These are phyloP conservation scores for Hypoxylon sp. DNA, from an alignment of 2,329 filamentous ascomycete genomes.

Conservation along the genomic window DNA sequence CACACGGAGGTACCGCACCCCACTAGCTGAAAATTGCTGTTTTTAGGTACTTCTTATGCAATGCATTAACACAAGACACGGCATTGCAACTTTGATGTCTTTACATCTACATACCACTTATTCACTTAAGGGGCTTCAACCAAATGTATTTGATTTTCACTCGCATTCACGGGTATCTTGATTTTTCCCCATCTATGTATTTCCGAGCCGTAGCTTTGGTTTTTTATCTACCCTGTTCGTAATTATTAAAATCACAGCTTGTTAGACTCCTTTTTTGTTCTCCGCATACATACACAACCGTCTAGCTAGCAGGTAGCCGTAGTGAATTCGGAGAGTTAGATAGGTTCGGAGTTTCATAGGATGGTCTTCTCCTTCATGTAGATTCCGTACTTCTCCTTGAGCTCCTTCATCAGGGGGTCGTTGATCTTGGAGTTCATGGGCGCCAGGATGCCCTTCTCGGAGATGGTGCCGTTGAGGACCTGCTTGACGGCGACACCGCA, in stretches of 20 bases:
- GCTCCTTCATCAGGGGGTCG: slow-evolving; percentile 68
- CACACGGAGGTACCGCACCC: slow-evolving; percentile 29
- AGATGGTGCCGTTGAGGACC: slow-evolving; percentile 80
- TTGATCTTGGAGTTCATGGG: slow-evolving; percentile 79
- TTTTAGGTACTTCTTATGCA: slow-evolving; percentile 19
- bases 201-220: background rate
- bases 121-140: background rate
- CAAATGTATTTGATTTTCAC: slow-evolving; percentile 5
- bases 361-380: slow-evolving; percentile 48
- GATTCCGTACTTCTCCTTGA: slow-evolving; percentile 74
- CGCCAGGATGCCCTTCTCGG: slow-evolving; percentile 79
- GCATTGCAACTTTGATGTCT: too few species aligned
- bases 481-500: slow-evolving; percentile 76
- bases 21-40: slow-evolving; percentile 11
- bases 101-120: background rate
- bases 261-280: slow-evolving; percentile 5
- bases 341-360: slow-evolving; percentile 5
- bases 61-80: slow-evolving; percentile 13
- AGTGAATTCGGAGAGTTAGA: background rate
- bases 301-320: background rate
- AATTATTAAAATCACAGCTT: slow-evolving; percentile 5
- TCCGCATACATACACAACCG: background rate
- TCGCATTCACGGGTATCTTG: slow-evolving; percentile 13
- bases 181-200: background rate
- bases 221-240: slow-evolving; percentile 11